A percentile compares a stretch with the other conserved stretches of the same genome.
Evolutionary conservation across 2,329 filamentous ascomycete genomes (phyloP).

Genomic region (Penicillium thymicola): DNA sequence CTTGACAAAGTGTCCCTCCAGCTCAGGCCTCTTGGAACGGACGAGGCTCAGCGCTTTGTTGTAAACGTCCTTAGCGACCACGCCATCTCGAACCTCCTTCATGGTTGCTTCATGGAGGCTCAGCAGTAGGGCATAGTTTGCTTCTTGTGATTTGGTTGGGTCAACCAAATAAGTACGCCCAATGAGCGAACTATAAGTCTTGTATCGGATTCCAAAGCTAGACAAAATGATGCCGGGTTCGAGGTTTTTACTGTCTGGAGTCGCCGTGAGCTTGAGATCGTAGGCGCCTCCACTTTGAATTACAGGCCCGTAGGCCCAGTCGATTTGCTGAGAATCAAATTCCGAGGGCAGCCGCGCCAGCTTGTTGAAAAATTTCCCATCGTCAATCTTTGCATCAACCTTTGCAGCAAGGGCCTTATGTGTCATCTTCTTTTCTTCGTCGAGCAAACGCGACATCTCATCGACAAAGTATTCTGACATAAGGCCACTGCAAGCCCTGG

Average conservation of each 20-base stretch:
- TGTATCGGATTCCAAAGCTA: slow-evolving; percentile 87
- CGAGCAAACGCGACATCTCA: slow-evolving; percentile 93
- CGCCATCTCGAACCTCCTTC: slow-evolving; percentile 85
- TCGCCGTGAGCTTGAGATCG: slow-evolving; percentile 75
- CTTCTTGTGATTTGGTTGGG: slow-evolving; percentile 92
- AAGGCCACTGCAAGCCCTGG: slow-evolving; percentile 86
- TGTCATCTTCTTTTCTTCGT: slow-evolving; percentile 95
- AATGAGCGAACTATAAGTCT: slow-evolving; percentile 90
- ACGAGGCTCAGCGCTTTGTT: slow-evolving; percentile 77
- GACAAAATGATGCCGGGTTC: slow-evolving; percentile 93
- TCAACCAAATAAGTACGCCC: slow-evolving; percentile 94
- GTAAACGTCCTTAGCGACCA: slow-evolving; percentile 84
- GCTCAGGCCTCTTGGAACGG: slow-evolving; percentile 86
- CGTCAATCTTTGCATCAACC: slow-evolving; percentile 87
- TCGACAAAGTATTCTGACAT: slow-evolving; percentile 98
- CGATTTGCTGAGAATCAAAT: slow-evolving; percentile 82
- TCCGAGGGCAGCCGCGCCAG: slow-evolving; percentile 77
- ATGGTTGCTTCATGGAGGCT: slow-evolving; percentile 84
- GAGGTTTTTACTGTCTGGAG: slow-evolving; percentile 77
- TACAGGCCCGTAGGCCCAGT: slow-evolving; percentile 88
- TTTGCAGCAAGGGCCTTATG: slow-evolving; percentile 83
- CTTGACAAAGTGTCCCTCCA: slow-evolving; percentile 92
- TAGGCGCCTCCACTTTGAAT: slow-evolving; percentile 96
- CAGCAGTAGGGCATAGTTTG: slow-evolving; percentile 84
- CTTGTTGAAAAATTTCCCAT: slow-evolving; percentile 88